Percentiles rank a stretch among this genome's conserved stretches.
Conservation (phyloP, 768 basidiomycete species). For the Collybiopsis luxurians region DNA sequence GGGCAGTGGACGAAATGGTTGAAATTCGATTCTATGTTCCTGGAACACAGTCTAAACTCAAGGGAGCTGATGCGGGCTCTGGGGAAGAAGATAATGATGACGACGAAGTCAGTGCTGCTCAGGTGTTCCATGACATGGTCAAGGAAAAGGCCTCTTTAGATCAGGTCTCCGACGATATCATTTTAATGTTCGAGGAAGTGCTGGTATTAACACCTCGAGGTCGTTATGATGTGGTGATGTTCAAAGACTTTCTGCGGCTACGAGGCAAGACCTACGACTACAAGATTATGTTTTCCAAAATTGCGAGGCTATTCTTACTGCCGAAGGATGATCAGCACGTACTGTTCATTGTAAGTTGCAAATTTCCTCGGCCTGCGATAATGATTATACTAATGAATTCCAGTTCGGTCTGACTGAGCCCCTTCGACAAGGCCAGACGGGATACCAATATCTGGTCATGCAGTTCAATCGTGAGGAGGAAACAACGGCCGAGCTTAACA, state of each 20-base stretch:
- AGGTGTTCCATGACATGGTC: constrained; percentile 94
- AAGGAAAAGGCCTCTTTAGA: constrained; percentile 97
- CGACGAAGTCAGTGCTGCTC: constrained; percentile 87
- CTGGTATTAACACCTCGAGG: constrained; percentile 94
- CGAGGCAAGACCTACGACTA: constrained; percentile 99
- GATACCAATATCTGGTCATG: constrained; percentile 98
- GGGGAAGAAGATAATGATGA: constrained; percentile 59
- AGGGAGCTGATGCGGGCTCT: constrained; percentile 70
- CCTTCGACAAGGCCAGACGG: constrained; percentile 96
- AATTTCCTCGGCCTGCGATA: background rate
- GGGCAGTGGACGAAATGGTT: constrained; percentile 79
- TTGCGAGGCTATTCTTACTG: constrained; percentile 85
- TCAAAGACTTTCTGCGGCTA: constrained; percentile 87
- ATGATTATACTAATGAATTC: constrained; percentile 3
- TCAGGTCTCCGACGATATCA: constrained; percentile 85
- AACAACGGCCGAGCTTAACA: constrained; percentile 91
- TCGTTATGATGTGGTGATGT: constrained; percentile 98
- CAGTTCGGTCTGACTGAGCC: constrained; percentile 90
- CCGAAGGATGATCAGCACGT: constrained; percentile 97
- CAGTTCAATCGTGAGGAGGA: constrained; percentile 97
- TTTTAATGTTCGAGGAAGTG: constrained; percentile 94
- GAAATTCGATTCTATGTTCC: constrained; percentile 98
- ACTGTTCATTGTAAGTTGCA: constrained; percentile 77
- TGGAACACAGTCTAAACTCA: constrained; percentile 62
- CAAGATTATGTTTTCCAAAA: constrained; percentile 88